Base-by-base conservation (phyloP, 2,329 filamentous ascomycete species). In the Polychaeton citri region DNA sequence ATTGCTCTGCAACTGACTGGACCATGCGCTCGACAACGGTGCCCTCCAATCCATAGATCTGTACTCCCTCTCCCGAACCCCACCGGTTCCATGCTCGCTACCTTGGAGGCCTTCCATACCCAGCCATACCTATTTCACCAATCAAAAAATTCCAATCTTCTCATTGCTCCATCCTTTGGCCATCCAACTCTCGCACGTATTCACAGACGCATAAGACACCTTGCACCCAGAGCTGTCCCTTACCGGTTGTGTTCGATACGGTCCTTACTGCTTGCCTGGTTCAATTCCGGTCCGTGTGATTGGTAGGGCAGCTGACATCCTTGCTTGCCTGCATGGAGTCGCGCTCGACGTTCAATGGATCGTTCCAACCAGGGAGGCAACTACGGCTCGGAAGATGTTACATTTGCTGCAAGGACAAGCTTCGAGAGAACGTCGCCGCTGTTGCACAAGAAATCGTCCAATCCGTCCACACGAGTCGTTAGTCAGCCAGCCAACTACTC, bases 251-350 rank as follows among this genome's bases (percentile, higher is more conserved):
- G n/a, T n/a, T n/a, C n/a, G n/a, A n/a, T n/a, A n/a, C n/a, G n/a
- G n/a, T 28, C 24, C 24, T 12, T 5, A 28, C 15, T 10, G 12
- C 24, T 28, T 28, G 24, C 12, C 7, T 15, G 24, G 24, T 12
- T 10, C 12, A 15, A 3, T 28, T 28, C 24, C 24, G 12, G 24
- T 10, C 24, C 24, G 12, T 15, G 12, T 15, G 12, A 28, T 15
- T 15, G 5, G 24, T 28, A 28, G 24, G 12, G 12, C 24, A 10
- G 15, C 24, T 15, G 24, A 5, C 15, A 15, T 4, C 24, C 12
- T 28, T 28, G 24, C 24, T 28, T 34, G 40, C 35, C 46, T 50
- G 46, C 36, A 52, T 52, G 49, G 48, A 48, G 45, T 33, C 38
- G 31, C 33, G n/a, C 30, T 35, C 28, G 34, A 12, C 33, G 21